Conservation (phyloP, 345 rosid genomes). For the Garcia nutans region DNA sequence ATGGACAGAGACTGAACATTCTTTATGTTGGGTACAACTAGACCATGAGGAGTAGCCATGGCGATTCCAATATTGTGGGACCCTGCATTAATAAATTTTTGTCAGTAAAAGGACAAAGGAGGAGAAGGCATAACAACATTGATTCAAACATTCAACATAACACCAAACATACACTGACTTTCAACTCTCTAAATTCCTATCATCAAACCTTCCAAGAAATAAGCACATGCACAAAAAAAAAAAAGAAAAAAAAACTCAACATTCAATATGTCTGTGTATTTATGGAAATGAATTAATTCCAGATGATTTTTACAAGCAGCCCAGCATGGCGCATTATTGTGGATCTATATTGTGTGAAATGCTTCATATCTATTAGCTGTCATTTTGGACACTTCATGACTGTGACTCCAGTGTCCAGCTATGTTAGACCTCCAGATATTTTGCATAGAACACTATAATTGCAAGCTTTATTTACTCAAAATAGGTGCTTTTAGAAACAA, state of each 20-base stretch:
- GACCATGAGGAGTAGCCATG: conserved; percentile 86
- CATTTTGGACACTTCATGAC: neutral
- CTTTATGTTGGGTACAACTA: conserved; percentile 90
- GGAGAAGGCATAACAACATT: neutral
- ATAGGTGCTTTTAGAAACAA: neutral
- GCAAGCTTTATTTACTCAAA: neutral
- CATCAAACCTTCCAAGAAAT: neutral
- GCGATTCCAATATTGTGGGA: conserved; percentile 95
- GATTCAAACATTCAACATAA: neutral
- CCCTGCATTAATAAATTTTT: conserved; percentile 37
- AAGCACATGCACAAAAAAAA: neutral
- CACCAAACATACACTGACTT: neutral
- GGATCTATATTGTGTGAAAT: neutral
- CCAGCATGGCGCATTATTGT: neutral
- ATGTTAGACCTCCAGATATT: neutral
- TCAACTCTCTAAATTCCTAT: neutral
- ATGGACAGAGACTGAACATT: conserved; percentile 78
- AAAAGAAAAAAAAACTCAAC: no score
- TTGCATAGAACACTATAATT: neutral
- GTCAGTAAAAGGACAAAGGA: conserved; percentile 6
- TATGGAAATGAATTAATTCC: neutral
- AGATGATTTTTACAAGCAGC: neutral
- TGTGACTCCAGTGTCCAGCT: neutral
- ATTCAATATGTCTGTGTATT: neutral
- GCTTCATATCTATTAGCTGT: neutral